These are phyloP conservation scores for Piloderma croceum DNA, from an alignment of 768 basidiomycete genomes.

Conservation along the genomic window DNA sequence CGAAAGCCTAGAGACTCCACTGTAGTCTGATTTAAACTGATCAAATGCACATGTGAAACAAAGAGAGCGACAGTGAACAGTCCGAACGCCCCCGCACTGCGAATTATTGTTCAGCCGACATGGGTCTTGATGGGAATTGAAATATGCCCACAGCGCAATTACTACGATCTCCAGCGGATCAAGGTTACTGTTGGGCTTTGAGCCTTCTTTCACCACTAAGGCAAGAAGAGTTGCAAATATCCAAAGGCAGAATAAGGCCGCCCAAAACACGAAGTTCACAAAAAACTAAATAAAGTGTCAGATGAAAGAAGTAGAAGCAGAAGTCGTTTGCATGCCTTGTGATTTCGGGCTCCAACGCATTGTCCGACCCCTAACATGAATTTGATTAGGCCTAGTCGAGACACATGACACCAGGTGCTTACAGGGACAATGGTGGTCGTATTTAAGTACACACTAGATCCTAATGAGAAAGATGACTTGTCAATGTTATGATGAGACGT, in stretches of 20 bases:
- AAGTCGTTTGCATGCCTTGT: slow-evolving; percentile 50
- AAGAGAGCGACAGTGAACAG: slow-evolving; percentile 62
- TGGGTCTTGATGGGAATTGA: neutral
- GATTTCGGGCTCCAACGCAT: slow-evolving; percentile 89
- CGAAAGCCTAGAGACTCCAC: slow-evolving; percentile 67
- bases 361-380: slow-evolving; percentile 91
- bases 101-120: slow-evolving; percentile 1
- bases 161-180: slow-evolving; percentile 70
- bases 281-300: slow-evolving; percentile 57
- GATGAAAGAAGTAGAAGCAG: neutral
- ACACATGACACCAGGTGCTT: slow-evolving; percentile 21
- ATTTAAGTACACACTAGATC: slow-evolving; percentile 71
- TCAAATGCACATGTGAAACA: slow-evolving; percentile 54
- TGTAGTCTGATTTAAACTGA: slow-evolving; percentile 64
- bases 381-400: no score
- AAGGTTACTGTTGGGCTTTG: slow-evolving; percentile 16
- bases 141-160: slow-evolving; percentile 61
- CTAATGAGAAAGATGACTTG: no score
- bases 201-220: slow-evolving; percentile 35
- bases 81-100: slow-evolving; percentile 63
- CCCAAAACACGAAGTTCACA: slow-evolving; percentile 71
- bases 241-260: slow-evolving; percentile 54
- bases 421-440: slow-evolving; percentile 91
- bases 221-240: slow-evolving; percentile 55
- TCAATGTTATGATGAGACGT: slow-evolving; percentile 21